These are phyloP conservation scores for Rauvolfia tetraphylla DNA, from an alignment of 257 asterid species.

Conservation along the genomic window DNA sequence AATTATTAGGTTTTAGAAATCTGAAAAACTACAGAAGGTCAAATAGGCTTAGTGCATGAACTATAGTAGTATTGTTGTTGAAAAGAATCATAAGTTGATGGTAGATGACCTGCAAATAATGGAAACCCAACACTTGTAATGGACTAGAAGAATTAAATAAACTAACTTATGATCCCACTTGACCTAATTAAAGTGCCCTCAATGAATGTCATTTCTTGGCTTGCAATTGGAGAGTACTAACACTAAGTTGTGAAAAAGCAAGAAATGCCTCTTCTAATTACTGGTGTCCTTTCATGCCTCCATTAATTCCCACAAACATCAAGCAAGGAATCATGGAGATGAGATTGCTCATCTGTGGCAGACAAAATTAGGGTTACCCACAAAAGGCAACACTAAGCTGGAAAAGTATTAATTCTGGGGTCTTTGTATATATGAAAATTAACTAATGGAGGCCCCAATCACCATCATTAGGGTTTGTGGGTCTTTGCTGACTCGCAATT, in stretches of 20 bases:
- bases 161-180: slow-evolving; percentile 24
- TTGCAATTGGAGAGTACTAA: too few species aligned
- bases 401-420: slow-evolving; percentile 2
- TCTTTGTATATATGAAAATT: slow-evolving; percentile 14
- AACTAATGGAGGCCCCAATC: slow-evolving; percentile 7
- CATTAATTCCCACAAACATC: slow-evolving; percentile 51
- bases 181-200: slow-evolving; percentile 16
- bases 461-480: slow-evolving; percentile 21
- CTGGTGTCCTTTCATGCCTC: slow-evolving; percentile 44
- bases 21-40: slow-evolving; percentile 7
- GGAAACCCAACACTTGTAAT: slow-evolving; percentile 4
- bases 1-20: neutral
- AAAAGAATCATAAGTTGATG: neutral
- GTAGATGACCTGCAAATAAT: neutral
- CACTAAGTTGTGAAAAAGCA: too few species aligned
- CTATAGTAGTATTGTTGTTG: too few species aligned
- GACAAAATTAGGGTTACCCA: slow-evolving; percentile 52
- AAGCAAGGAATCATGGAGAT: slow-evolving; percentile 18
- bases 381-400: slow-evolving; percentile 24
- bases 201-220: too few species aligned
- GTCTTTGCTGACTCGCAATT: slow-evolving; percentile 17
- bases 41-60: neutral
- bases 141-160: neutral
- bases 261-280: too few species aligned
- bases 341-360: slow-evolving; percentile 39